Base-by-base conservation (phyloP, 2,329 filamentous ascomycete species). In the Simplicillium aogashimaense region DNA sequence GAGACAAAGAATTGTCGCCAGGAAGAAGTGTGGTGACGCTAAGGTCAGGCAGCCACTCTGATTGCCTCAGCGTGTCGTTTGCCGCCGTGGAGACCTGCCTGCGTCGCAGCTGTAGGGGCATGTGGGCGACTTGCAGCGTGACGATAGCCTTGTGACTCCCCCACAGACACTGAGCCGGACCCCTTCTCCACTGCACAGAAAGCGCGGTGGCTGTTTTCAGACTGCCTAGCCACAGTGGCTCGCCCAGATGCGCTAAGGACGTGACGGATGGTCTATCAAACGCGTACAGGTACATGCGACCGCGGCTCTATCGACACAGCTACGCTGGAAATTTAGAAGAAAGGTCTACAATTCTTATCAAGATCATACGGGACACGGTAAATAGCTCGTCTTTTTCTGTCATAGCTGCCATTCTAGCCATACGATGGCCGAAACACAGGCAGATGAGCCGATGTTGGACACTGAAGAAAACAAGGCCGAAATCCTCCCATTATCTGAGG, bases 401-500 rank as follows among this genome's bases (percentile, higher is more conserved):
- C 20, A 25, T 25, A 25, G 20, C 20, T 5, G 20, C 20, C n/a
- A 40, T 37, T 32, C 10, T 35, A 29, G 42, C 18, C 15, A n/a
- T 40, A 44, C 35, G 9, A 61, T 61, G 55, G 47, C 48, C 44
- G 49, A 51, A n/a, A 36, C 36, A n/a, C 37, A 46, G n/a, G 20
- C 5, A 9, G 54, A 61, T 36, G 47, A 56, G 20, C 35, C 37
- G 50, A 57, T 58, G 53, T 42, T 37, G 20, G 37, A 49, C 35
- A 41, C 37, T 35, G 34, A 50, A 49, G 47, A 53, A 43, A 65
- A 71, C 58, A 59, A 50, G 20, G 43, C 50, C 14, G 49, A 55
- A 7, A 41, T 61, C 43, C 66, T 79, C 30, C 66, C 71, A 7
- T 66, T 90, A 34, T 84, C 81, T 2, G 69, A 76, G 29, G 69